phyloP scores from a whole-genome alignment of 179 eudicot species.

The Beta corolliflora region DNA sequence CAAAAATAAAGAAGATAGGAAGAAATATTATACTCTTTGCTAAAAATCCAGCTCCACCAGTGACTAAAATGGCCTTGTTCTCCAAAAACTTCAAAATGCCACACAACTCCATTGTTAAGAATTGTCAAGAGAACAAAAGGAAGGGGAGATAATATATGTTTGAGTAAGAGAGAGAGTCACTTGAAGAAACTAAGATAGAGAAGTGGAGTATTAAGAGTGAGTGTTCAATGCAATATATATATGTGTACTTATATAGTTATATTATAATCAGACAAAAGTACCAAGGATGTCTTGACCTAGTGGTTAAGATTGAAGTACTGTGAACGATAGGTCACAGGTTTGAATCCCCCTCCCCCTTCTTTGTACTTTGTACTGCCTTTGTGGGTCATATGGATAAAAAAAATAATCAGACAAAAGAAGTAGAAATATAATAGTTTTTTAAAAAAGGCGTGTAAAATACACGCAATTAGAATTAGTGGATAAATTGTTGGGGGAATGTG shows the following conservation, averaged over 20 bases:
- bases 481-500: slow-evolving; percentile 13
- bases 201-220: not conserved
- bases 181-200: not conserved
- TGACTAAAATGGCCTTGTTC: slow-evolving; percentile 65
- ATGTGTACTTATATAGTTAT: not conserved
- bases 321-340: no score
- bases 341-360: no score
- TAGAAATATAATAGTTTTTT: not conserved
- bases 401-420: not conserved
- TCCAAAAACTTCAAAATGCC: slow-evolving; percentile 69
- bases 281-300: no score
- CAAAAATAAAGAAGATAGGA: not conserved
- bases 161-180: not conserved
- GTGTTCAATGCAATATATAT: not conserved
- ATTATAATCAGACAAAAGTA: no score
- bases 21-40: slow-evolving; percentile 59
- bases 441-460: slow-evolving; percentile 15
- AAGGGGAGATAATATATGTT: not conserved
- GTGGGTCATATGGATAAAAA: no score
- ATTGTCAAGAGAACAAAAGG: not conserved
- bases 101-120: slow-evolving; percentile 44
- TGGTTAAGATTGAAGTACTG: no score
- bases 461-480: slow-evolving; percentile 23
- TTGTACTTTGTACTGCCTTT: no score
- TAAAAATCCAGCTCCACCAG: slow-evolving; percentile 85